These are phyloP conservation scores for Primulina tabacum DNA, from an alignment of 257 asterid genomes.

Conservation along the genomic window DNA sequence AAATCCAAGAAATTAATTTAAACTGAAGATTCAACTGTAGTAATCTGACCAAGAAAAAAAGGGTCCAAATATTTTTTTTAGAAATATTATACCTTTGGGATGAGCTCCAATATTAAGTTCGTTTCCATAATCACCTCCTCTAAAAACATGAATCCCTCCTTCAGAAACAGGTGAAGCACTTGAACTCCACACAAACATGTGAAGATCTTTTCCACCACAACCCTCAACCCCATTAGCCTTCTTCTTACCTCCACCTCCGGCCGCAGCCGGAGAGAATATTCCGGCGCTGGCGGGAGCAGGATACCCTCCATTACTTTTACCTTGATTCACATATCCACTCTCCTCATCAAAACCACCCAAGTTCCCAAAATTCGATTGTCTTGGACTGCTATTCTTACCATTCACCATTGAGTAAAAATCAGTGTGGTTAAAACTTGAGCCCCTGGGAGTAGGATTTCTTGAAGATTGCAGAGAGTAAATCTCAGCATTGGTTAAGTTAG, in stretches of 20 bases:
- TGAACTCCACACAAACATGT: conserved; percentile 98
- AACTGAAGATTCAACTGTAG: background rate
- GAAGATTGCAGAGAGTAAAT: conserved; percentile 71
- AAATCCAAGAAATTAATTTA: conserved; percentile 3
- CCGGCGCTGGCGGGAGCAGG: conserved; percentile 81
- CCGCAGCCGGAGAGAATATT: conserved; percentile 73
- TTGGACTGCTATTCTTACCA: conserved; percentile 44
- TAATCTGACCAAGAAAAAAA: background rate
- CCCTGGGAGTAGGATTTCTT: conserved; percentile 62
- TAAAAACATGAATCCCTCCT: conserved; percentile 93
- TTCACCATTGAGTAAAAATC: conserved; percentile 61
- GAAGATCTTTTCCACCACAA: conserved; percentile 71
- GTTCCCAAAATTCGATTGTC: conserved; percentile 51
- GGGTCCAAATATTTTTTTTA: conserved; percentile 6
- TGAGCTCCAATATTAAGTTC: conserved; percentile 69
- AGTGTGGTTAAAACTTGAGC: conserved; percentile 50
- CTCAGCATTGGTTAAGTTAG: conserved; percentile 64
- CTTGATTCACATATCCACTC: conserved; percentile 41
- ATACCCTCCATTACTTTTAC: conserved; percentile 55
- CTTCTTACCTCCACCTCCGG: conserved; percentile 50
- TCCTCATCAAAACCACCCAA: conserved; percentile 52
- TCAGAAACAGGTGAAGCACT: conserved; percentile 98
- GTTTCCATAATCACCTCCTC: conserved; percentile 74
- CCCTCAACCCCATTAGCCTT: conserved; percentile 57
- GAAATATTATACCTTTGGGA: conserved; percentile 60